Percentiles rank a stretch among this genome's conserved stretches.
phyloP scores from a whole-genome alignment of 176 grass and related monocot species.

The Pharus latifolius region DNA sequence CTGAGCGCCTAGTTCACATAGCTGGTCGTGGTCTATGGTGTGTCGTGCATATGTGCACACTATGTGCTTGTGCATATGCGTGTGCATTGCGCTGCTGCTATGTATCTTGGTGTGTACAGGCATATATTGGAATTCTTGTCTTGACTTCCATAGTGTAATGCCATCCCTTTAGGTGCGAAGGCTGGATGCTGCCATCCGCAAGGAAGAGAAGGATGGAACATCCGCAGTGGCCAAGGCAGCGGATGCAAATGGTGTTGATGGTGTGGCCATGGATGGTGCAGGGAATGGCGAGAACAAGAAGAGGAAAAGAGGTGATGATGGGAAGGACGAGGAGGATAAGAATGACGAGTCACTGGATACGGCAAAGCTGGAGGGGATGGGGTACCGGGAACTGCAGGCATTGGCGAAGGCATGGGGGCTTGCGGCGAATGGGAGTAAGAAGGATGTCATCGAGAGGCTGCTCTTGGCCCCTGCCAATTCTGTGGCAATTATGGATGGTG shows the following conservation, averaged over 20 bases:
- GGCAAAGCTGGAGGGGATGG: conserved; percentile 47
- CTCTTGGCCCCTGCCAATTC: conserved; percentile 15
- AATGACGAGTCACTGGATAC: background rate
- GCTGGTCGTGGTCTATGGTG: too few relatives aligned
- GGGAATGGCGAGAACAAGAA: background rate
- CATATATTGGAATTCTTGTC: background rate
- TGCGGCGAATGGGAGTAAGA: conserved; percentile 39
- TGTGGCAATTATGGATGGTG: conserved; percentile 9
- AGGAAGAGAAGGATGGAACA: conserved; percentile 23
- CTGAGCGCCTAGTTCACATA: too few relatives aligned
- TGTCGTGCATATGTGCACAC: background rate
- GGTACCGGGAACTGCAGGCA: conserved; percentile 45
- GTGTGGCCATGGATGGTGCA: background rate
- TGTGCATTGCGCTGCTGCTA: background rate
- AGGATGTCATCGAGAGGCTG: conserved; percentile 46
- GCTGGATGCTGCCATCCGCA: conserved; percentile 41
- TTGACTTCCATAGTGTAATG: background rate
- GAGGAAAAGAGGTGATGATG: conserved; percentile 17
- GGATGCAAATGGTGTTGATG: background rate
- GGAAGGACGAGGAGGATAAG: background rate
- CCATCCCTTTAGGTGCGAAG: conserved; percentile 30
- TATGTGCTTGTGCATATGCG: background rate
- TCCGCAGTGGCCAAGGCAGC: background rate
- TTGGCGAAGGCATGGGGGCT: conserved; percentile 46
- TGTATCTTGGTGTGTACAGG: background rate